Evolutionary conservation across 345 rosid species (phyloP).

Genomic region (Hibiscus syriacus): DNA sequence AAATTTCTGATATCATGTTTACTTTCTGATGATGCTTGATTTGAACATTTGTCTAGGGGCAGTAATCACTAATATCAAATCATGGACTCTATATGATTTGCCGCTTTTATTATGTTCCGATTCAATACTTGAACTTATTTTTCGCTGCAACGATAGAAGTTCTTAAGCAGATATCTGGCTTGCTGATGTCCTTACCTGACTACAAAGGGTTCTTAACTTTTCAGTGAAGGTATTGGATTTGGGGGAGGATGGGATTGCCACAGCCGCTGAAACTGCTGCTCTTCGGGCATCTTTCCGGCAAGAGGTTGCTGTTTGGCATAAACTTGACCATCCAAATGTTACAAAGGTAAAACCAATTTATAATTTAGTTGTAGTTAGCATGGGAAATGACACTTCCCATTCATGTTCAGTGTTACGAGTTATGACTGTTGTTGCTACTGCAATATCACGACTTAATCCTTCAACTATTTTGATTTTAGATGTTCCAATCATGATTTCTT

Average conservation of each 20-base stretch:
- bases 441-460: not conserved
- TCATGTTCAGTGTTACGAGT: not conserved
- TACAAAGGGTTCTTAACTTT: slow-evolving; percentile 7
- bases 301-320: slow-evolving; percentile 92
- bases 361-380: not conserved
- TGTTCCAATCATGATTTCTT: not conserved
- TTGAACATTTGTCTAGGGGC: not conserved
- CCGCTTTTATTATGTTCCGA: not conserved
- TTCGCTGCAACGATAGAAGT: not conserved
- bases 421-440: not conserved
- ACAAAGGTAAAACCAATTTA: slow-evolving; percentile 40
- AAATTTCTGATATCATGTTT: not conserved
- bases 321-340: slow-evolving; percentile 78
- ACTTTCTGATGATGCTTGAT: not conserved
- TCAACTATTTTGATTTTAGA: slow-evolving; percentile 1
- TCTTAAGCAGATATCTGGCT: not conserved
- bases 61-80: not conserved
- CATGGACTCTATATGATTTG: not conserved
- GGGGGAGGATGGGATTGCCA: slow-evolving; percentile 68
- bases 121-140: not conserved
- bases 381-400: not conserved
- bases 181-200: slow-evolving; percentile 6
- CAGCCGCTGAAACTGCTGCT: slow-evolving; percentile 51
- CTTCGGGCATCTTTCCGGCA: slow-evolving; percentile 64
- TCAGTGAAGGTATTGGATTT: slow-evolving; percentile 70